A percentile compares a stretch with the other conserved stretches of the same genome.
These are phyloP conservation scores for Podospora fimiseda DNA, from an alignment of 495 filamentous ascomycete species.

Conservation along the genomic window DNA sequence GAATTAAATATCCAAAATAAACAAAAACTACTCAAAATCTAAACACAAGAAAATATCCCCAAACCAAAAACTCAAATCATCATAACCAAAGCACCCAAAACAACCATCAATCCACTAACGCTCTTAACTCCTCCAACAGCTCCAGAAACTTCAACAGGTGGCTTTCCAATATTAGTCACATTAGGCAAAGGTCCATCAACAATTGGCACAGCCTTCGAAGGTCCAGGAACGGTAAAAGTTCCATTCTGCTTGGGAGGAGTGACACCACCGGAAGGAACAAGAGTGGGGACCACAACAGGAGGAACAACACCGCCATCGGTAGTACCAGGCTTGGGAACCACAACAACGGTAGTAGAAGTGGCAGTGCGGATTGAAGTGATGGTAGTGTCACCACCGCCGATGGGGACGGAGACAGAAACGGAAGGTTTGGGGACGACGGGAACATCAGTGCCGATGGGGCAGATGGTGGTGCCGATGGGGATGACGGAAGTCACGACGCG, in stretches of 20 bases:
- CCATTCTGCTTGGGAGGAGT: neutral
- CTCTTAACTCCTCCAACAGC: neutral
- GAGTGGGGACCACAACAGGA: neutral
- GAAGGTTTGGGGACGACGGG: conserved; percentile 25
- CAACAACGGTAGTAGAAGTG: neutral
- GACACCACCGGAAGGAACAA: neutral
- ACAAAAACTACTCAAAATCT: neutral
- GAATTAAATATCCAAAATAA: too few relatives aligned
- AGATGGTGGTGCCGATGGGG: conserved; percentile 55
- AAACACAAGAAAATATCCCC: neutral
- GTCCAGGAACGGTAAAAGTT: neutral
- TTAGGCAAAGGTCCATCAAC: neutral
- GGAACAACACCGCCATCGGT: neutral
- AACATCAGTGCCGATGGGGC: conserved; percentile 40
- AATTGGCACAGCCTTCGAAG: neutral
- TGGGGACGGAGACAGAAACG: conserved; percentile 31
- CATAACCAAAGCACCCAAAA: neutral
- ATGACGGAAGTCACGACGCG: conserved; percentile 49
- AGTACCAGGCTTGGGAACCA: neutral
- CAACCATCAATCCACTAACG: neutral
- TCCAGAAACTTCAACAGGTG: neutral
- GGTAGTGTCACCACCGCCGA: conserved; percentile 10
- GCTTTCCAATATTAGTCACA: neutral
- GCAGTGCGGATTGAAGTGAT: neutral
- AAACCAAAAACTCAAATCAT: neutral